A percentile compares a stretch with the other conserved stretches of the same genome.
These are phyloP conservation scores for Apiospora sp. DNA, from an alignment of 2,329 filamentous ascomycete genomes.

Conservation along the genomic window DNA sequence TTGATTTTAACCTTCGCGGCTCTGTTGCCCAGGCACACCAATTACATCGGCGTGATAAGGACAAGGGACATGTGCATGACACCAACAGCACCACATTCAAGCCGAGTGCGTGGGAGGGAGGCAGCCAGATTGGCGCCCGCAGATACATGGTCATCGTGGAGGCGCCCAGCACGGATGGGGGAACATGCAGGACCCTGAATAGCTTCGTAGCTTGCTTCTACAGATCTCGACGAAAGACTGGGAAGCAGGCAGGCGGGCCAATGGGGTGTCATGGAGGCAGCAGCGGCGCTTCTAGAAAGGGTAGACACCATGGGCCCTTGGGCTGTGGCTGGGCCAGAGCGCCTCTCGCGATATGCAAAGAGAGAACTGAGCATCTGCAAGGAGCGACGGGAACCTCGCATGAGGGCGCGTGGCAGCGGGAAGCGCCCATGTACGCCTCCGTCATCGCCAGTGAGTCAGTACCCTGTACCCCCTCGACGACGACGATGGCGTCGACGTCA, in stretches of 20 bases:
- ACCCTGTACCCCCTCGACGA: not conserved
- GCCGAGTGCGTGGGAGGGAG: conserved; percentile 9
- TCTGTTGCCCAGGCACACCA: conserved; percentile 25
- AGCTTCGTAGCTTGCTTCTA: conserved; percentile 6
- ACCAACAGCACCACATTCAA: not conserved
- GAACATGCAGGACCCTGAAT: conserved; percentile 12
- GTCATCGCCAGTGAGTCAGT: not conserved
- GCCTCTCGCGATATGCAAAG: conserved; percentile 17
- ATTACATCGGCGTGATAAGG: conserved; percentile 25
- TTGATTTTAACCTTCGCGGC: conserved; percentile 24
- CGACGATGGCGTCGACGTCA: not conserved
- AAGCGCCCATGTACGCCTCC: not conserved
- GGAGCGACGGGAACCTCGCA: conserved; percentile 18
- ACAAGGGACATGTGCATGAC: conserved; percentile 24
- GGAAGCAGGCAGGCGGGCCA: conserved; percentile 4
- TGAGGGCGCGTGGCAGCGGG: not conserved
- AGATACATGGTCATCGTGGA: conserved; percentile 8
- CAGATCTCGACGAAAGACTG: conserved; percentile 5
- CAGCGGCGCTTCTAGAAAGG: conserved; percentile 20
- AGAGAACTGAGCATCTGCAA: conserved; percentile 8
- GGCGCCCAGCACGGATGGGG: conserved; percentile 17
- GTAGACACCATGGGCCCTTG: not conserved
- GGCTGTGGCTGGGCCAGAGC: not conserved
- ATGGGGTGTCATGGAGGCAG: conserved; percentile 10
- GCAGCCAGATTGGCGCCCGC: not conserved